Base-by-base conservation (phyloP, 2,329 filamentous ascomycete genomes). In the Hypocrella siamensis region DNA sequence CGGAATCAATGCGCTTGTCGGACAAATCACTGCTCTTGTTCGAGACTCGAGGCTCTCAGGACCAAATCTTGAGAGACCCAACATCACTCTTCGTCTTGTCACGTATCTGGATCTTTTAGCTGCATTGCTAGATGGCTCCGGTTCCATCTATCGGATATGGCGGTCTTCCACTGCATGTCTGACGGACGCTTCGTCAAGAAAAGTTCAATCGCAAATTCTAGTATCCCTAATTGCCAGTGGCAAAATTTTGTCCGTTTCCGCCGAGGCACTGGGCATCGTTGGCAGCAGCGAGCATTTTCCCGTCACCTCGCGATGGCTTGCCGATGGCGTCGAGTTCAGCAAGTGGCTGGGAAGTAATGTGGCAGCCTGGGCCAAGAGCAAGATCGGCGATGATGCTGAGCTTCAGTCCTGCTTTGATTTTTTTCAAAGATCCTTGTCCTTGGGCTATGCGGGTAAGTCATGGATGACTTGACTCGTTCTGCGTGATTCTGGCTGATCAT, bases 1-100 rank as follows among this genome's bases (percentile, higher is more conserved):
- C 3, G 86, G 85, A 0, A 52, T 93, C 19, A 88, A 84, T 38
- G 79, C 81, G n/a, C 48, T 86, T 18, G 51, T 85, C 8, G 65
- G 75, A n/a, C 72, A 78, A 32, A 56, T 93, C 19, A 74, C 70
- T 36, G 61, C 67, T 15, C 57, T 82, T 14, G 63, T 76, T 6
- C 60, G 64, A 30, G 62, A 69, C 38, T 56, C 56, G 10, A 67
- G 60, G 31, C 41, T 51, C 0, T 52, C 54, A 7, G 38, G 46
- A 2, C 47, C 55, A 33, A 52, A 51, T 17, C 30, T 51, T 1
- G 61, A 57, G 36, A 48, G 58, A 6, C 53, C 58, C 0, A 58
- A 65, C 34, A 32, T 60, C 3, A 38, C 47, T 4, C 52, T 68
- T 17, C 62, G 66, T 35, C 39, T 70, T 1, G 43, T 41, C 0